Percentiles rank a stretch among this genome's conserved stretches.
Conservation (phyloP, 306 rosid genomes). For the Heteromeles arbutifolia region DNA sequence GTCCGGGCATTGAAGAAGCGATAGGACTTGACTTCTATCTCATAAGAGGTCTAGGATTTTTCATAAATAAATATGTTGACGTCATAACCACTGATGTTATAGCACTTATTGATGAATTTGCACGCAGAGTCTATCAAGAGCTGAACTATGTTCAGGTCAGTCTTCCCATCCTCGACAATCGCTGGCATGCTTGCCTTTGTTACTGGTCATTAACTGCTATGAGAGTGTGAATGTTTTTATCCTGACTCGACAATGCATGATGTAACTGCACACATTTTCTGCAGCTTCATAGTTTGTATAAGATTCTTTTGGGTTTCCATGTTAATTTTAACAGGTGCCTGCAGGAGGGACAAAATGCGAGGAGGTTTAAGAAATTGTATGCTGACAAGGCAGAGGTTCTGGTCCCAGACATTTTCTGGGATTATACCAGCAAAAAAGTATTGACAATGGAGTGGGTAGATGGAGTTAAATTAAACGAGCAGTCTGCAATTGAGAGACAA, state of each 20-base stretch:
- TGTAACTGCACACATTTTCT: neutral
- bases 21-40: conserved; percentile 90
- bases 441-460: conserved; percentile 92
- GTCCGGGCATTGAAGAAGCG: conserved; percentile 87
- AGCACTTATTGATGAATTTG: conserved; percentile 88
- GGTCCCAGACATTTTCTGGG: conserved; percentile 94
- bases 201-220: neutral
- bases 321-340: conserved; percentile 83
- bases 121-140: conserved; percentile 86
- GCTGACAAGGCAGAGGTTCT: conserved; percentile 87
- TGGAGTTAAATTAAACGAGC: conserved; percentile 87
- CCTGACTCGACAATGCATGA: neutral
- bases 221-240: too few relatives aligned
- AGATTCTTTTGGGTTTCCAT: conserved; percentile 54
- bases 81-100: conserved; percentile 74
- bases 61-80: conserved; percentile 77
- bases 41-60: conserved; percentile 63
- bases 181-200: neutral
- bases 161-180: conserved; percentile 11
- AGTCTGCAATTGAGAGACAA: conserved; percentile 84
- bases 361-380: conserved; percentile 75
- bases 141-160: conserved; percentile 96
- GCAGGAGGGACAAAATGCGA: conserved; percentile 97
- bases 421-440: conserved; percentile 76
- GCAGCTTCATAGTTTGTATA: neutral